A percentile compares a stretch with the other conserved stretches of the same genome.
Evolutionary conservation across 805 yeast genomes (phyloP).

Genomic region (Saturnispora serradocipensis): DNA sequence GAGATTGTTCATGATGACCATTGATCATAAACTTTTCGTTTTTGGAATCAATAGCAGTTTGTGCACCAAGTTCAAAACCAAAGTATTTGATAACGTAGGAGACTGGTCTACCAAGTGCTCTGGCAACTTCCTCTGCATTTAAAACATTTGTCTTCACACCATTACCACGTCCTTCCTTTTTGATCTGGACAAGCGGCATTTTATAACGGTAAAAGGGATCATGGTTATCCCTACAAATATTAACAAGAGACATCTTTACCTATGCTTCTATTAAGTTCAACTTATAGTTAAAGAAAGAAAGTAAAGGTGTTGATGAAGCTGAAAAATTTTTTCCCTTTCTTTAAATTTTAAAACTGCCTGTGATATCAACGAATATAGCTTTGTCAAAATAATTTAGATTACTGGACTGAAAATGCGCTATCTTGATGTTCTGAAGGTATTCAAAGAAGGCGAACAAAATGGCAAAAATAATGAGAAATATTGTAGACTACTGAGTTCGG

Average conservation of each 20-base stretch:
- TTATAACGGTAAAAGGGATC: conserved; percentile 99
- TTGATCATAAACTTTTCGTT: conserved; percentile 86
- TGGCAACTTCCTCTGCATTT: conserved; percentile 85
- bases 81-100: conserved; percentile 87
- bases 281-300: background rate
- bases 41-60: conserved; percentile 70
- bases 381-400: background rate
- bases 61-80: conserved; percentile 97
- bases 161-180: conserved; percentile 97
- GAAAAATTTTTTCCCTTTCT: background rate
- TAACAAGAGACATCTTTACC: conserved; percentile 64
- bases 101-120: conserved; percentile 90
- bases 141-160: conserved; percentile 95
- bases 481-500: background rate
- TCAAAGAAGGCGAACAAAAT: background rate
- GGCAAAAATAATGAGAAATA: background rate
- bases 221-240: conserved; percentile 92
- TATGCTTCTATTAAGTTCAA: background rate
- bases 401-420: background rate
- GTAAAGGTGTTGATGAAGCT: background rate
- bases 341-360: background rate
- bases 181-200: conserved; percentile 96
- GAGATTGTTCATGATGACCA: conserved; percentile 86
- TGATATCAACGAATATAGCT: background rate
- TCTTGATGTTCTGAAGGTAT: background rate